phyloP scores from a whole-genome alignment of 345 rosid genomes.

The Eucalyptus albens region DNA sequence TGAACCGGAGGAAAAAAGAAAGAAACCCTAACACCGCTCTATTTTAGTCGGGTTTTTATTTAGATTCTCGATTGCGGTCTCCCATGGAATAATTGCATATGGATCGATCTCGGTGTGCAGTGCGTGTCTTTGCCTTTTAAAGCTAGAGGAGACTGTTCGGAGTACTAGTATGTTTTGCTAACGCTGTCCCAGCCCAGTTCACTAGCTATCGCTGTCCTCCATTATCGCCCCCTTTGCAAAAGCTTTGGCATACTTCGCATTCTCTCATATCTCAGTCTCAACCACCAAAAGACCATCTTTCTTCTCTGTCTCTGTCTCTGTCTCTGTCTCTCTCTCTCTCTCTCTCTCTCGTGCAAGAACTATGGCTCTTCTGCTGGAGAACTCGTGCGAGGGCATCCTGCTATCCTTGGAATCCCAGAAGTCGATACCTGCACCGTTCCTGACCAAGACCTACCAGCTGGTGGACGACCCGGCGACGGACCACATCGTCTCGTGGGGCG shows the following conservation, averaged over 20 bases:
- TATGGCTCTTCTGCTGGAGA: conserved; percentile 46
- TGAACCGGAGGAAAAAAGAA: not conserved
- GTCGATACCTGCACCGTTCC: conserved; percentile 92
- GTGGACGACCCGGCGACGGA: conserved; percentile 86
- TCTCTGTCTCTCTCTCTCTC: not conserved
- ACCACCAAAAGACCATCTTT: not conserved
- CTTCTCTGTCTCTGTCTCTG: not conserved
- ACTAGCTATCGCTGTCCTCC: not conserved
- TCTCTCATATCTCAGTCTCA: not conserved
- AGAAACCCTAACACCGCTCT: not conserved
- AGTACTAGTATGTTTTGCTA: not conserved
- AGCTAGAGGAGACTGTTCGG: not conserved
- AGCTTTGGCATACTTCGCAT: not conserved
- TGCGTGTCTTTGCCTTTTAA: not conserved
- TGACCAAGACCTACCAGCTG: conserved; percentile 87
- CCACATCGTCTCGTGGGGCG: conserved; percentile 92
- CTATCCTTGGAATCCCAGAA: conserved; percentile 76
- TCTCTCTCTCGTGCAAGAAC: not conserved
- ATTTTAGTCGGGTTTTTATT: not conserved
- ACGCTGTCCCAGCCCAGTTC: not conserved
- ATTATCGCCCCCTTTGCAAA: not conserved
- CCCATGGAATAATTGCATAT: not conserved
- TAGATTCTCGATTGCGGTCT: not conserved
- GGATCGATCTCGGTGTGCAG: not conserved
- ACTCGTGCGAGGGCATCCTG: conserved; percentile 53